phyloP scores from a whole-genome alignment of 1,284 basidiomycete species.

The Tausonia pullulans region DNA sequence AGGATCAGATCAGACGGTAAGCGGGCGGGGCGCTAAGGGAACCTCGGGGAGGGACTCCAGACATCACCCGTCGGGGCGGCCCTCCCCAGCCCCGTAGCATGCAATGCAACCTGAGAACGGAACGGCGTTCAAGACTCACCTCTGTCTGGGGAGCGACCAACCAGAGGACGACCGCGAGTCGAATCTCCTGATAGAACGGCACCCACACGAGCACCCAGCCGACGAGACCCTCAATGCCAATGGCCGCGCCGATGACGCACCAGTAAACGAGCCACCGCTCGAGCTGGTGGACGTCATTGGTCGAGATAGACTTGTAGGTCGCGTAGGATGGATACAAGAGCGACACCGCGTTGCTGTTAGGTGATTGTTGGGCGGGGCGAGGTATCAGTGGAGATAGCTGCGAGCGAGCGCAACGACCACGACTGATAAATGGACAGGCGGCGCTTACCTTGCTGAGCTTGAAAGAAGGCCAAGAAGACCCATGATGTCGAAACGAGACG shows the following conservation, averaged over 20 bases:
- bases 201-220: constrained; percentile 12
- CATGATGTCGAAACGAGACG: constrained; percentile 15
- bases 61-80: too few relatives aligned
- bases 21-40: too few relatives aligned
- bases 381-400: not conserved
- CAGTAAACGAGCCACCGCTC: constrained; percentile 17
- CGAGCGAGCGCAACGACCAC: not conserved
- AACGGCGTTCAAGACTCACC: not conserved
- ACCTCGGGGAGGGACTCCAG: too few relatives aligned
- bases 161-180: constrained; percentile 11
- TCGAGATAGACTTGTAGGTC: constrained; percentile 12
- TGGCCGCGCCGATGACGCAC: constrained; percentile 8
- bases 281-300: not conserved
- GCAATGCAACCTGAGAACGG: too few relatives aligned
- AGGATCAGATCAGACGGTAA: too few relatives aligned
- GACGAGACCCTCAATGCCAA: constrained; percentile 5
- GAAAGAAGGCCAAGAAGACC: constrained; percentile 14
- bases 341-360: constrained; percentile 5
- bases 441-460: not conserved
- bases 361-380: too few relatives aligned
- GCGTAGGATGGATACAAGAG: constrained; percentile 14
- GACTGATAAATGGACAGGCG: not conserved
- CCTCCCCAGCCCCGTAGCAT: too few relatives aligned
- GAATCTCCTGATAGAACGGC: constrained; percentile 15
- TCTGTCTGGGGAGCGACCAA: constrained; percentile 16